phyloP scores from a whole-genome alignment of 225 moss, liverwort and hornwort genomes.

The Marchantia polymorpha region DNA sequence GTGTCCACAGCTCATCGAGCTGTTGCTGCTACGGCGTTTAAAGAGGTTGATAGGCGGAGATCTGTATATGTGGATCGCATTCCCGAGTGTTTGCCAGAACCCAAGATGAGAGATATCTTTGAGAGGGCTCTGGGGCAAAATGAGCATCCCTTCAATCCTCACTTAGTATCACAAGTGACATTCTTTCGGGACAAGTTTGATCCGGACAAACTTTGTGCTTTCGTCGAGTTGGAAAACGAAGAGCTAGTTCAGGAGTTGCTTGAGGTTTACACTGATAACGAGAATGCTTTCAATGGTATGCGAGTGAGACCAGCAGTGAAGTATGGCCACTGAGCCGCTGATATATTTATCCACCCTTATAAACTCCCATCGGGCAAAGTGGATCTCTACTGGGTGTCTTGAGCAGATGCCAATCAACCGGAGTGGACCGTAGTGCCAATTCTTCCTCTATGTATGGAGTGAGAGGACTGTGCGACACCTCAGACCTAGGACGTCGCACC shows the following conservation, averaged over 20 bases:
- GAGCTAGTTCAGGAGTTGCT: slow-evolving; percentile 43
- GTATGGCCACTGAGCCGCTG: slow-evolving; percentile 25
- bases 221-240: slow-evolving; percentile 45
- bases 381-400: background rate
- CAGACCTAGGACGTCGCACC: background rate
- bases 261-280: slow-evolving; percentile 39
- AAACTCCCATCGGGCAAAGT: background rate
- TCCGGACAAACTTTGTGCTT: slow-evolving; percentile 48
- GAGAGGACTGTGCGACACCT: background rate
- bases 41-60: slow-evolving; percentile 49
- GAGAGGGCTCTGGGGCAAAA: slow-evolving; percentile 38
- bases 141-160: slow-evolving; percentile 28
- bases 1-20: slow-evolving; percentile 36
- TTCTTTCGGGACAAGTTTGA: slow-evolving; percentile 54
- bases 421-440: background rate
- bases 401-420: background rate
- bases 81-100: slow-evolving; percentile 41
- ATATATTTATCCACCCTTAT: background rate
- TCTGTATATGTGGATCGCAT: slow-evolving; percentile 51
- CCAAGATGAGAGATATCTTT: slow-evolving; percentile 40
- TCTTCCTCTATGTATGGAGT: background rate
- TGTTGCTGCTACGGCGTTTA: slow-evolving; percentile 46
- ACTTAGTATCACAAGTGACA: slow-evolving; percentile 40
- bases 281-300: slow-evolving; percentile 39
- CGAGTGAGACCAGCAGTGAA: slow-evolving; percentile 48